These are phyloP conservation scores for Pyrus hybrid DNA, from an alignment of 331 rosid species.

Conservation along the genomic window DNA sequence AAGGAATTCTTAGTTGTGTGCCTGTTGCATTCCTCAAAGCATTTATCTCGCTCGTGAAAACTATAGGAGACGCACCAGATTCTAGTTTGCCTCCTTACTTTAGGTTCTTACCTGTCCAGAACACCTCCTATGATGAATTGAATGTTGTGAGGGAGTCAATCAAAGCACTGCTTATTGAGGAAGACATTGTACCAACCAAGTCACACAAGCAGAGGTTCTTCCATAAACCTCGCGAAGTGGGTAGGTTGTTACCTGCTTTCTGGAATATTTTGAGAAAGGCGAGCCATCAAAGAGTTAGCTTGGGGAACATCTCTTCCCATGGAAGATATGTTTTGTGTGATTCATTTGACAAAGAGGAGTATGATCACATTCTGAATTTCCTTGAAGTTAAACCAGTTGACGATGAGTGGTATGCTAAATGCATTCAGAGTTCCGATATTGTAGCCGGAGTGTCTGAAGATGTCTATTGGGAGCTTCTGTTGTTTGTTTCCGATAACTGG, in stretches of 20 bases:
- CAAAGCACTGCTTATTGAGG: conserved; percentile 27
- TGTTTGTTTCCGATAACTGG: conserved; percentile 47
- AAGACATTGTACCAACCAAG: conserved; percentile 60
- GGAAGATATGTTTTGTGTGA: conserved; percentile 43
- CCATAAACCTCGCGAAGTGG: conserved; percentile 54
- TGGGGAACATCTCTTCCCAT: conserved; percentile 47
- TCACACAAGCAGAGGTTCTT: conserved; percentile 54
- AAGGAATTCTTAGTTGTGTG: conserved; percentile 64
- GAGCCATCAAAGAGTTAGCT: conserved; percentile 20
- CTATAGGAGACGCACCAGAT: conserved; percentile 23
- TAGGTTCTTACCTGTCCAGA: conserved; percentile 42
- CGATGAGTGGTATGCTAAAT: conserved; percentile 66
- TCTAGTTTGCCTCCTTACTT: conserved; percentile 37
- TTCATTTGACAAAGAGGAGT: conserved; percentile 41
- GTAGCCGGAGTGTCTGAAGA: conserved; percentile 45
- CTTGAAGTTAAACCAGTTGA: conserved; percentile 41
- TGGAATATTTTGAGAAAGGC: conserved; percentile 51
- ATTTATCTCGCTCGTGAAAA: conserved; percentile 35
- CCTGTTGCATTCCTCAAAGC: conserved; percentile 61
- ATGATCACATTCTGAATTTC: conserved; percentile 33
- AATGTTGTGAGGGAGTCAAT: conserved; percentile 52
- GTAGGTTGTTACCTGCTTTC: conserved; percentile 56
- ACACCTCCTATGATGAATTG: conserved; percentile 28
- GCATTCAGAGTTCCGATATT: conserved; percentile 51
- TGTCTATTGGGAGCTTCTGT: conserved; percentile 44